Base-by-base conservation (phyloP, 2,329 filamentous ascomycete species). In the Penicillium sp. region DNA sequence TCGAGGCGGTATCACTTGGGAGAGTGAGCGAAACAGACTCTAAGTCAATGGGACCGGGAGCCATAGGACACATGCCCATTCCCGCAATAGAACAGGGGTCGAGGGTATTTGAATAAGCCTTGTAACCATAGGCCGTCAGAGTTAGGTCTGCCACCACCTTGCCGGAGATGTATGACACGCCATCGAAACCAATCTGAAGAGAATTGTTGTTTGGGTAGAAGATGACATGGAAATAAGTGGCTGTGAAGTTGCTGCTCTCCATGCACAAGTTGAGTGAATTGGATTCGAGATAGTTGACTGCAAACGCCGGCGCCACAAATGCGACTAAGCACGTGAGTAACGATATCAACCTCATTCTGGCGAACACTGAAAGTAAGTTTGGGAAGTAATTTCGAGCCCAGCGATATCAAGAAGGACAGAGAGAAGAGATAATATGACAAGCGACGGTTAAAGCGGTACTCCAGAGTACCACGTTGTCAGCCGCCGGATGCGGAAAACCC, bases 1-100 rank as follows among this genome's bases (percentile, higher is more conserved):
- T 75, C 24, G 78, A 76, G 57, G 90, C 77, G 39, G 89, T 84
- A 26, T 81, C 78, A 13, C 75, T 65, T 10, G 80, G 76, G 49
- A 95, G 77, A 2, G 78, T 74, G 35, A 93, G 72, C 68, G 89
- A 90, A 70, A 91, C 91, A 51, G 85, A 82, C 5, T 61, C 58
- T 69, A 96, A 83, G 54, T 89, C 84, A 71, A 96, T 88, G 67
- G 90, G 88, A 64, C 91, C 92, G 9, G 91, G 86, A 62, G 86
- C 89, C 92, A 97, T 96, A 57, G 93, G 93, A 76, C 93, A 98
- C 68, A 97, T 84, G 73, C 91, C 91, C 58, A 81, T 76, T 60
- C 96, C 81, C 33, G 81, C 73, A 61, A 84, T 81, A 27, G 84
- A 77, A 80, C 93, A 98, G 46, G 93, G 93, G 71, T 96, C 81